Evolutionary conservation across 1,284 basidiomycete genomes (phyloP), one percentile per base, ranked within the genome.

Genomic region (Rhodotorula sp.): DNA sequence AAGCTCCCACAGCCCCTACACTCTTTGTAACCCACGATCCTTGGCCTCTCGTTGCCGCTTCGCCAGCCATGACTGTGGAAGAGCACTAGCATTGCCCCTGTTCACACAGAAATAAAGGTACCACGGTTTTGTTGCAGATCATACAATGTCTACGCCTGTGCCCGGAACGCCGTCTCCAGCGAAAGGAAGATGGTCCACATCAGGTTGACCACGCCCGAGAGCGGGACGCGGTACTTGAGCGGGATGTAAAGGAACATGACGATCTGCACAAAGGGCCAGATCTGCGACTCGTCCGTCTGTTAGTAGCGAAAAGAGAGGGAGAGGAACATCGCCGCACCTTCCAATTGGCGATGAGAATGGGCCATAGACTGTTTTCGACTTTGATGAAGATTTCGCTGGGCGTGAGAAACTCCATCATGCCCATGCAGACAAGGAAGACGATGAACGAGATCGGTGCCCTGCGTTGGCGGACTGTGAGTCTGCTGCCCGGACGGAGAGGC

Each of bases 381-480:
- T 49, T 64, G 49, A n/a, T 13, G 55, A 44, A 59, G 52, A 64
- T 60, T 25, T 49, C 27, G 3, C 49, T 34, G 14, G 53, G 56
- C 14, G 54, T 49, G 8, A 23, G 27, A 34, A 64, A 44, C 57
- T 69, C 62, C 67, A 69, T 69, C 50, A 65, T 19, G 23, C 62
- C 67, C 67, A 69, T 69, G 25, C 54, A 55, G 14, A 65, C 62
- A 10, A 69, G 57, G 48, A 69, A 69, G 34, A 69, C 53, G 58
- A 69, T 56, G 61, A 69, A 69, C 14, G 67, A 69, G 34, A 69
- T 69, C 16, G 67, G 67, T 1, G 67, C 67, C 67, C 67, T 69
- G 52, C 48, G 34, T 4, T 2, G 7, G 10, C 12, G 48, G 8
- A 45, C 7, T 14, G 41, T 21, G 27, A 13, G 48, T 54, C 7